phyloP scores from a whole-genome alignment of 2,329 filamentous ascomycete species.

The Amauroascus verrucosus region DNA sequence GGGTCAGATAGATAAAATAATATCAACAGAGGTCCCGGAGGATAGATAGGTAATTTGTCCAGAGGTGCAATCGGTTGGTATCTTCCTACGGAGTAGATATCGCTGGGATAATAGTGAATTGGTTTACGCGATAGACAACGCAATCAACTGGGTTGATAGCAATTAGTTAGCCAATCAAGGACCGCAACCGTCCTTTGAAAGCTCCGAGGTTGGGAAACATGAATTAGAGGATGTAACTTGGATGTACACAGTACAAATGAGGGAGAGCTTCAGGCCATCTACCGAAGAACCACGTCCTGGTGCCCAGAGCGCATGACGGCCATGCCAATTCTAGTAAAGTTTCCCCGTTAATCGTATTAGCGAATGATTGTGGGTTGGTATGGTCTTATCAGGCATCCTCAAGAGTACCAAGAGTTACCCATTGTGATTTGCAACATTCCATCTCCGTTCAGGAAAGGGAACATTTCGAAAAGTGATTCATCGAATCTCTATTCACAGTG shows the following conservation, averaged over 20 bases:
- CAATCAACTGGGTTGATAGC: no score
- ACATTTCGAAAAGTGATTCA: no score
- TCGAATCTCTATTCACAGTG: no score
- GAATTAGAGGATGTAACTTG: background rate
- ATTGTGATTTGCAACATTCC: no score
- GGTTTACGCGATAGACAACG: no score
- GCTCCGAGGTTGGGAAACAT: background rate
- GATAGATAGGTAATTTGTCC: background rate
- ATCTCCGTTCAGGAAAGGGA: no score
- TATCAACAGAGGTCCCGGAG: background rate
- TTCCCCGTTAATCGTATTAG: background rate
- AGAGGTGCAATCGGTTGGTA: no score
- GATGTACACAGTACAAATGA: background rate
- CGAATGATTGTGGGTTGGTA: background rate
- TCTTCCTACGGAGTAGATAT: no score
- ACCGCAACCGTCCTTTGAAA: background rate
- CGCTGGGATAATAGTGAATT: no score
- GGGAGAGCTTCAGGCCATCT: background rate
- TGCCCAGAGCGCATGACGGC: background rate
- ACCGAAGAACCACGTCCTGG: background rate
- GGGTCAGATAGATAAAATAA: background rate
- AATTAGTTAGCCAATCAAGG: background rate
- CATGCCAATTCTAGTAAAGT: conserved; percentile 9
- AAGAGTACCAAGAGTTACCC: background rate
- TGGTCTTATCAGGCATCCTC: background rate